Conservation (phyloP, 768 basidiomycete genomes). For the Tylopilus cervinicoccineus region DNA sequence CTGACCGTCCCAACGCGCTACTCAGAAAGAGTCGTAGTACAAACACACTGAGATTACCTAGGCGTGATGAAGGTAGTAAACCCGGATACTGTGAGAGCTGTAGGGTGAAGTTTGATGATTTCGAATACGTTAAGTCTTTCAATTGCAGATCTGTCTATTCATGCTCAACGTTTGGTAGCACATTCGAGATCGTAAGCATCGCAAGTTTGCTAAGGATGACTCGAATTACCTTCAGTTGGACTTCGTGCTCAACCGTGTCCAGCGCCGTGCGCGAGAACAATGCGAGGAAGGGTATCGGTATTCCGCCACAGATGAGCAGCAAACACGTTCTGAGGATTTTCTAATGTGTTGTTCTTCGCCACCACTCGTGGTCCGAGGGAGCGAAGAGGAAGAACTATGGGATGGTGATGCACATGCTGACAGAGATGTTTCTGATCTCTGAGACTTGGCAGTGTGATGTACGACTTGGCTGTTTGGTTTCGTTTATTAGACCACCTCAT, state of each 20-base stretch:
- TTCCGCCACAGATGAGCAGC: slow-evolving; percentile 7
- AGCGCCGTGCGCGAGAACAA: slow-evolving; percentile 36
- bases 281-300: slow-evolving; percentile 18
- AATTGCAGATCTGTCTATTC: neutral
- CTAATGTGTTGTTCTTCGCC: slow-evolving; percentile 23
- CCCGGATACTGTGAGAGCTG: slow-evolving; percentile 99
- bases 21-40: slow-evolving; percentile 79
- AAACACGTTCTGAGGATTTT: slow-evolving; percentile 17
- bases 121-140: slow-evolving; percentile 56
- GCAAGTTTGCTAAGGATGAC: slow-evolving; percentile 74
- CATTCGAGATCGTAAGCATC: slow-evolving; percentile 65
- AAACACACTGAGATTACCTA: slow-evolving; percentile 69
- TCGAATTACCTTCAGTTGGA: slow-evolving; percentile 81
- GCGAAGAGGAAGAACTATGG: slow-evolving; percentile 23
- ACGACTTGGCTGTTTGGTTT: slow-evolving; percentile 21
- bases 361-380: neutral
- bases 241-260: slow-evolving; percentile 60
- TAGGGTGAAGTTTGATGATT: slow-evolving; percentile 84
- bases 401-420: slow-evolving; percentile 16
- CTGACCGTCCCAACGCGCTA: slow-evolving; percentile 43
- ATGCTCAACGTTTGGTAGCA: slow-evolving; percentile 49
- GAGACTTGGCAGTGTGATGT: slow-evolving; percentile 8
- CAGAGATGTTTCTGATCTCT: slow-evolving; percentile 19
- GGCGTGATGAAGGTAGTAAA: slow-evolving; percentile 82
- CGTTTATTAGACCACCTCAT: slow-evolving; percentile 11